Percentiles rank a stretch among this genome's conserved stretches.
phyloP scores from a whole-genome alignment of 2,329 filamentous ascomycete genomes.

The Xylaria sp. region DNA sequence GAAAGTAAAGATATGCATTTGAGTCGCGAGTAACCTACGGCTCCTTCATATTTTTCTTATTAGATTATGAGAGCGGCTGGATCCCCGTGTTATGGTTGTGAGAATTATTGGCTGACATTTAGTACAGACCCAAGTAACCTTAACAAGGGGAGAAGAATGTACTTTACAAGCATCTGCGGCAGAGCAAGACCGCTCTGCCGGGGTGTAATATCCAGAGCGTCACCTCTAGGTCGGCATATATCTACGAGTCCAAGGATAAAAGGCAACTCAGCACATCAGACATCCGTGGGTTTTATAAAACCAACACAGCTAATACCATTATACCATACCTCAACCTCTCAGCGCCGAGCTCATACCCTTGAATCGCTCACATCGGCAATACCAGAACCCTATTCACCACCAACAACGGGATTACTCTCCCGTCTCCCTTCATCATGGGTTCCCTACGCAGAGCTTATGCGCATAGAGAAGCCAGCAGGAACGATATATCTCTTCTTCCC shows the following conservation, averaged over 20 bases:
- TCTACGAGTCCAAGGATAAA: conserved; percentile 30
- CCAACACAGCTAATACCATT: conserved; percentile 34
- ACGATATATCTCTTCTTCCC: conserved; percentile 89
- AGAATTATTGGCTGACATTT: conserved; percentile 13
- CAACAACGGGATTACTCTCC: conserved; percentile 76
- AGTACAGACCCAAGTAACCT: not conserved
- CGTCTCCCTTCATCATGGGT: conserved; percentile 74
- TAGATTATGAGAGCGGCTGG: too few relatives aligned
- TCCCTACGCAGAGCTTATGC: conserved; percentile 83
- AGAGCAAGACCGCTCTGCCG: conserved; percentile 22
- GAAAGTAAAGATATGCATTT: not conserved
- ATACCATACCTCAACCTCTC: conserved; percentile 19
- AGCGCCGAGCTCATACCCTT: conserved; percentile 42
- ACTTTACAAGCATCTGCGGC: conserved; percentile 18
- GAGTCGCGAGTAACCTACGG: not conserved
- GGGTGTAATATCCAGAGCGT: conserved; percentile 10
- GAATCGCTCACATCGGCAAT: conserved; percentile 39
- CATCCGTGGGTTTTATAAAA: conserved; percentile 38
- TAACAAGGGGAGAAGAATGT: conserved; percentile 18
- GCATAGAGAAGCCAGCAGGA: conserved; percentile 82
- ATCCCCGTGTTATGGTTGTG: not conserved
- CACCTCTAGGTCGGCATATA: conserved; percentile 24
- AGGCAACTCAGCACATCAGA: conserved; percentile 15
- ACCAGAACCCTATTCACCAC: conserved; percentile 68
- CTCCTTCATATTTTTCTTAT: not conserved